Percentiles rank a stretch among this genome's conserved stretches.
phyloP scores from a whole-genome alignment of 2,329 filamentous ascomycete species.

The Aspergillus amoenus region DNA sequence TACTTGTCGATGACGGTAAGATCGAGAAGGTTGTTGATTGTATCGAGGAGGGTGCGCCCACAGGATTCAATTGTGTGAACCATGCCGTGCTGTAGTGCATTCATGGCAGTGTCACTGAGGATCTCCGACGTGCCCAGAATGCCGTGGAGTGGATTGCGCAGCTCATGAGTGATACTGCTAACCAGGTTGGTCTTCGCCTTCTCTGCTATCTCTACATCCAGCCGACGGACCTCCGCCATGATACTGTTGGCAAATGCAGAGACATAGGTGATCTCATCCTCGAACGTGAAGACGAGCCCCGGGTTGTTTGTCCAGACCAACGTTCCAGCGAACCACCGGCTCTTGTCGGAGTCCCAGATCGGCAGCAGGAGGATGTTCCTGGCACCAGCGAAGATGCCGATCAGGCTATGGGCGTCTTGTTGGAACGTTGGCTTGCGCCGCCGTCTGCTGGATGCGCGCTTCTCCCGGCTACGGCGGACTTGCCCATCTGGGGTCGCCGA shows the following conservation, averaged over 20 bases:
- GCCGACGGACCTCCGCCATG: slow-evolving; percentile 37
- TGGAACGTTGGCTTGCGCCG: background rate
- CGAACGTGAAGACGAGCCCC: slow-evolving; percentile 15
- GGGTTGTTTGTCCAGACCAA: slow-evolving; percentile 25
- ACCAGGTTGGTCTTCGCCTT: slow-evolving; percentile 53
- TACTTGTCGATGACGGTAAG: no score
- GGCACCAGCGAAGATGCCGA: slow-evolving; percentile 19
- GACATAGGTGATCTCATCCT: slow-evolving; percentile 33
- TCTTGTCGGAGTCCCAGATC: slow-evolving; percentile 31
- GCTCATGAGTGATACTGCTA: slow-evolving; percentile 52
- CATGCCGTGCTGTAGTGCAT: slow-evolving; percentile 39
- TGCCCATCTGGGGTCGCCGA: no score
- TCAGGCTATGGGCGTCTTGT: background rate
- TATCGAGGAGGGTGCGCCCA: slow-evolving; percentile 51
- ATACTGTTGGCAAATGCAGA: slow-evolving; percentile 36
- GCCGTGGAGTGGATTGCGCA: slow-evolving; percentile 48
- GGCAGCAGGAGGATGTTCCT: slow-evolving; percentile 29
- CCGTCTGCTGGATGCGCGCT: no score
- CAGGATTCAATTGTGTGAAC: slow-evolving; percentile 50
- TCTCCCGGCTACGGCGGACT: no score
- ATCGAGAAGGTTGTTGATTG: slow-evolving; percentile 26
- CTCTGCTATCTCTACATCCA: slow-evolving; percentile 37
- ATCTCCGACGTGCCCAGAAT: slow-evolving; percentile 49
- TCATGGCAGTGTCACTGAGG: slow-evolving; percentile 42
- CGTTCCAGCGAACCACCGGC: slow-evolving; percentile 32